These are phyloP conservation scores for Diaporthe batatas DNA, from an alignment of 2,329 filamentous ascomycete species.

Conservation along the genomic window DNA sequence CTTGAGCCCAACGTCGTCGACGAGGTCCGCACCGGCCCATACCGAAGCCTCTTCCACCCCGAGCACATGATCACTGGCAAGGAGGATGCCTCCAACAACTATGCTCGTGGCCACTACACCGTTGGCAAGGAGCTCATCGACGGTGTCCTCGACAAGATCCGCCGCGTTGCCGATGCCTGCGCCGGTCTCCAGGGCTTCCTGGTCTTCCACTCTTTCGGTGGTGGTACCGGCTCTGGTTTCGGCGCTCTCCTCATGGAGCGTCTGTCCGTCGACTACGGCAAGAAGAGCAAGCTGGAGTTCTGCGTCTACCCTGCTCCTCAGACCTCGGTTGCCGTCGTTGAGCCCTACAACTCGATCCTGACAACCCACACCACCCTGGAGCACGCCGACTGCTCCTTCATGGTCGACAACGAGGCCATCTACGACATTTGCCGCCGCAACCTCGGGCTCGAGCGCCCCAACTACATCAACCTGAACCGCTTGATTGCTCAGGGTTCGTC, in stretches of 20 bases:
- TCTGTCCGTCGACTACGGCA: slow-evolving; percentile 98
- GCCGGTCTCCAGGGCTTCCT: slow-evolving; percentile 98
- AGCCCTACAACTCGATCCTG: slow-evolving; percentile 99
- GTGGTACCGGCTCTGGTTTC: slow-evolving; percentile 98
- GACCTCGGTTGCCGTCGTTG: slow-evolving; percentile 96
- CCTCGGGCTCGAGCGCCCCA: slow-evolving; percentile 95
- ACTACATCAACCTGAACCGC: slow-evolving; percentile 99
- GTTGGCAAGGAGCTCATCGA: slow-evolving; percentile 99
- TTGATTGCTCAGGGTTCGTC: slow-evolving; percentile 91
- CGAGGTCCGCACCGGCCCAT: slow-evolving; percentile 97
- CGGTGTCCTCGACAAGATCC: slow-evolving; percentile 96
- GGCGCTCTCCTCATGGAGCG: slow-evolving; percentile 99
- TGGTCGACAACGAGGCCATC: slow-evolving; percentile 99
- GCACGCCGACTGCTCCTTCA: slow-evolving; percentile 99
- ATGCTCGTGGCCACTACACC: slow-evolving; percentile 99
- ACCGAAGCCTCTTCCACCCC: slow-evolving; percentile 97
- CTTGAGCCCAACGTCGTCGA: slow-evolving; percentile 99
- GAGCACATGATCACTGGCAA: slow-evolving; percentile 99
- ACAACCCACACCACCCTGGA: slow-evolving; percentile 99
- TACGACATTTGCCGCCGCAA: slow-evolving; percentile 99
- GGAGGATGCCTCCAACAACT: slow-evolving; percentile 99
- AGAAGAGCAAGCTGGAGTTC: slow-evolving; percentile 99
- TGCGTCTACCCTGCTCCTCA: slow-evolving; percentile 98
- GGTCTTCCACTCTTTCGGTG: slow-evolving; percentile 99
- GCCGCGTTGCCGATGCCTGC: slow-evolving; percentile 97